A percentile compares a stretch with the other conserved stretches of the same genome.
These are phyloP conservation scores for Articulospora tetracladia DNA, from an alignment of 495 filamentous ascomycete species.

Conservation along the genomic window DNA sequence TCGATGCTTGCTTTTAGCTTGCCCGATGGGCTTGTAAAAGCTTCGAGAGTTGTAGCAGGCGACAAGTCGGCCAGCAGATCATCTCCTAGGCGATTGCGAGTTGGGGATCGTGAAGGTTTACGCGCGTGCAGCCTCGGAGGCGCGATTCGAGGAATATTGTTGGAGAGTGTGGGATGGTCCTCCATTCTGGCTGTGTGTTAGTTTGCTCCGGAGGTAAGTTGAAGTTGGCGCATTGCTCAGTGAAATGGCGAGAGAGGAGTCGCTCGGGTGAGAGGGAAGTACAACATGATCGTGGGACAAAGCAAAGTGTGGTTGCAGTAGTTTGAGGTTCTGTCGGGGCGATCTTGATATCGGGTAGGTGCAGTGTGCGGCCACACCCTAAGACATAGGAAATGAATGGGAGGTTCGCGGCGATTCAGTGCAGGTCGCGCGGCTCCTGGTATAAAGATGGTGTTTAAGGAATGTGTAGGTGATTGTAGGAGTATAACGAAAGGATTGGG, in stretches of 20 bases:
- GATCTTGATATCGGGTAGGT: neutral
- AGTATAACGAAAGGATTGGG: neutral
- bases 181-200: conserved; percentile 20
- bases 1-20: conserved; percentile 61
- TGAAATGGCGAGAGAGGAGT: neutral
- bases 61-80: conserved; percentile 52
- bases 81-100: conserved; percentile 31
- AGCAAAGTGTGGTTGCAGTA: neutral
- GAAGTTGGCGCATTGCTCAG: conserved; percentile 16
- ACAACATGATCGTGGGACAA: conserved; percentile 14
- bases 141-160: conserved; percentile 13
- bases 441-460: too few relatives aligned
- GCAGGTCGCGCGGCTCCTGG: neutral
- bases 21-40: conserved; percentile 50
- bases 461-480: neutral
- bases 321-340: conserved; percentile 4
- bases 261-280: neutral
- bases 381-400: neutral
- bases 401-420: neutral
- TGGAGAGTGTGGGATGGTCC: conserved; percentile 4
- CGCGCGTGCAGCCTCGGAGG: conserved; percentile 14
- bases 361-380: neutral
- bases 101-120: conserved; percentile 25
- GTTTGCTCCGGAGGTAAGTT: conserved; percentile 2
- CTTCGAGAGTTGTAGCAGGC: conserved; percentile 51